Base-by-base conservation (phyloP, 176 grass and related monocot genomes). In the Oryza longistaminata region DNA sequence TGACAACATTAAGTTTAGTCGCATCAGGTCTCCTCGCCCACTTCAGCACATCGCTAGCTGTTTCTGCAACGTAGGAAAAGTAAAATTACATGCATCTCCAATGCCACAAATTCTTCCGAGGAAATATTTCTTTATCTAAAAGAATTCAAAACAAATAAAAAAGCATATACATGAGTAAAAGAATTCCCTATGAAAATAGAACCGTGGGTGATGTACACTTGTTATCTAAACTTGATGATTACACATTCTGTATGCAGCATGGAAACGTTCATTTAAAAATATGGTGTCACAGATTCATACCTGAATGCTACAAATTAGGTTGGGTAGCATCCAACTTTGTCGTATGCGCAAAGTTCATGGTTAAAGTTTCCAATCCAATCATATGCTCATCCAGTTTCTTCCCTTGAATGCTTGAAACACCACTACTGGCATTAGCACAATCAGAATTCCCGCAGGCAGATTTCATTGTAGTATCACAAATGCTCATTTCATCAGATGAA, bases 401-500 rank as follows among this genome's bases (percentile, higher is more conserved):
- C 60, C 71, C 82, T 67, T 86, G 65, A 52, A 74, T 44, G 37
- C 29, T 86, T 61, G 85, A 72, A 88, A 88, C 37, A 79, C 66
- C 73, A 48, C 61, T 27, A 44, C 44, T 67, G 40, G 83, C 53
- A 78, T 82, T 84, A 44, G 82, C 21, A 68, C 35, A 76, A 68
- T 64, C 35, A 2, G 75, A 87, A 73, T 83, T 82, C 74, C 53
- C 0, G 19, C 19, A 70, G 9, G 58, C 58, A 62, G 58, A 62
- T 62, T 62, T 62, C n/a, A 62, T 62, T 10, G 9, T 62, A 62
- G 68, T 88, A 83, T 75, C 50, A 69, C 70, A 70, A 52, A 46
- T 81, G 64, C 87, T 68, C 66, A 68, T 75, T 60, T 24, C 65
- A 12, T 89, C 89, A 53, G 71, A 80, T 12, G 83, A 88, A 88